Evolutionary conservation across 768 basidiomycete species (phyloP).

Genomic region (Saitozyma podzolica): DNA sequence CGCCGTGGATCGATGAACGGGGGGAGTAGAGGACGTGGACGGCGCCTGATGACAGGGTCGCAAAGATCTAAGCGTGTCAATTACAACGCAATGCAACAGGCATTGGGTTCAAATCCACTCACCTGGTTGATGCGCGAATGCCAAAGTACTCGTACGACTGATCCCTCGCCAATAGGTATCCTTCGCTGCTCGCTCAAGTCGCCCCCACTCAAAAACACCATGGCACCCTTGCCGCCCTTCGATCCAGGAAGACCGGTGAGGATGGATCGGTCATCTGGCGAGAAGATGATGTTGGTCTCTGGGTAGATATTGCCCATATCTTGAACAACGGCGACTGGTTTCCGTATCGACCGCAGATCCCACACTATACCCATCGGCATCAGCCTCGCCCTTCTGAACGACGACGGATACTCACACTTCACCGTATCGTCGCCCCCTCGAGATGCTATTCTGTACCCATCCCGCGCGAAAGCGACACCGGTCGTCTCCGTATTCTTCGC

Average conservation of each 20-base stretch:
- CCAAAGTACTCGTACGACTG: slow-evolving; percentile 86
- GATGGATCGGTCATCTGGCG: slow-evolving; percentile 86
- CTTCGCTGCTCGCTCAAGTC: slow-evolving; percentile 61
- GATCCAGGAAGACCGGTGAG: slow-evolving; percentile 65
- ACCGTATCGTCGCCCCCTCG: slow-evolving; percentile 94
- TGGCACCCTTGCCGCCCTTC: slow-evolving; percentile 64
- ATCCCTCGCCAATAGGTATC: slow-evolving; percentile 49
- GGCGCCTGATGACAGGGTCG: slow-evolving; percentile 81
- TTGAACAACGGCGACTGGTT: slow-evolving; percentile 70
- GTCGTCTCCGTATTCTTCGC: slow-evolving; percentile 81
- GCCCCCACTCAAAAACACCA: slow-evolving; percentile 72
- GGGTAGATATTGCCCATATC: slow-evolving; percentile 78
- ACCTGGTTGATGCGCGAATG: slow-evolving; percentile 98
- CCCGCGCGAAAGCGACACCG: slow-evolving; percentile 82
- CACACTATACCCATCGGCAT: slow-evolving; percentile 65
- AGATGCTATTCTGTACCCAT: slow-evolving; percentile 79
- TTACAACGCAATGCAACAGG: neutral
- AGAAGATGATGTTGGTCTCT: slow-evolving; percentile 90
- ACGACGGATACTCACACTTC: slow-evolving; percentile 67
- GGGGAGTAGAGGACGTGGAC: slow-evolving; percentile 93
- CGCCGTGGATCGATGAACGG: slow-evolving; percentile 82
- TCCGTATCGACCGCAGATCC: slow-evolving; percentile 89
- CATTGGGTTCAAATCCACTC: slow-evolving; percentile 43
- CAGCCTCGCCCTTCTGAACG: neutral
- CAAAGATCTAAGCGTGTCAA: slow-evolving; percentile 65